Evolutionary conservation across 352 stramenopile genomes (phyloP), one percentile per base, ranked within the genome.

Genomic region (Phytopythium sindhum): DNA sequence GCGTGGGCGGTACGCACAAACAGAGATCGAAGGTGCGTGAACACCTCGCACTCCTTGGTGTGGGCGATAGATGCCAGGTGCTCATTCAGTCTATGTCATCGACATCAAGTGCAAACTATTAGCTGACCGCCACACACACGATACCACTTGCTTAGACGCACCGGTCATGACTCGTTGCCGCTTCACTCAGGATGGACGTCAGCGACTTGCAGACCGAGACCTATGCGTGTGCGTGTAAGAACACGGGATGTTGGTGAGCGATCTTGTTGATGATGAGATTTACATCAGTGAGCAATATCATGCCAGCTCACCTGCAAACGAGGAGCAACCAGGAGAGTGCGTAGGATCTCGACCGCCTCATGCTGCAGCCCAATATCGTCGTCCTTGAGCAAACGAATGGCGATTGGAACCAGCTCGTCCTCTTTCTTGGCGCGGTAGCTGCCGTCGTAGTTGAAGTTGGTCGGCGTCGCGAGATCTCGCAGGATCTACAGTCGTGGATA

Each of bases 301-400:
- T 59, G 9, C 19, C n/a, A 61, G 39, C 41, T 39, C 55, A 86
- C 77, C 72, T 85, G 75, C 2, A 81, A 53, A 8, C 67, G 61
- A 5, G 28, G 44, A 14, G 58, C 68, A 31, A 80, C 69, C 35
- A 91, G 65, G 4, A 89, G 63, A 28, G 66, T 60, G 47, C 89
- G 79, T 10, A 88, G 63, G 7, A 91, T 62, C 47, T 89, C 83
- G 10, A 91, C 67, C 1, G 73, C 80, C 64, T 90, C 78, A 41
- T 89, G 81, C 37, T 86, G 78, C n/a, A 89, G 63, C 21, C 63
- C 73, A 1, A 81, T 60, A 35, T 80, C 65, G 2, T 33, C 56
- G 15, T 77, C 74, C 19, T 75, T 63, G 11, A 90, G 57, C 9
- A 86, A 61, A 26, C 48, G 52, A 2, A 84, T 57, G 7, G 65